Evolutionary conservation across 2,329 filamentous ascomycete species (phyloP).

Genomic region (Ustilaginoidea virens): DNA sequence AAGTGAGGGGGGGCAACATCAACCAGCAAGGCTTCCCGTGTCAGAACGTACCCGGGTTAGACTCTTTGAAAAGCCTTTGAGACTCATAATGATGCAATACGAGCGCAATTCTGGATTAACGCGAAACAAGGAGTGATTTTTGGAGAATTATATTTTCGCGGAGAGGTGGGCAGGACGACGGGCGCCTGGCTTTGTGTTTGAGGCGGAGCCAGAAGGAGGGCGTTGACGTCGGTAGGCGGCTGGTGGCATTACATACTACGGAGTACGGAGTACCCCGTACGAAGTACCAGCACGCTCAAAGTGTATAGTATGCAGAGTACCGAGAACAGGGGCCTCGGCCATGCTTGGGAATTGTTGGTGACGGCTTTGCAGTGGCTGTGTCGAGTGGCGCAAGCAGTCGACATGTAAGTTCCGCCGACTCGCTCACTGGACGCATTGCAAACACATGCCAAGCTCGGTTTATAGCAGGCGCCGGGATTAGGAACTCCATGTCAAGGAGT

Average conservation of each 20-base stretch:
- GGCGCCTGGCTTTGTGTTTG: conserved; percentile 1
- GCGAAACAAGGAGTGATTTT: not conserved
- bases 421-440: no score
- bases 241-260: no score
- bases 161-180: not conserved
- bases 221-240: conserved; percentile 3
- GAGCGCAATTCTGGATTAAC: not conserved
- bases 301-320: no score
- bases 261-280: no score
- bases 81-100: conserved; percentile 54
- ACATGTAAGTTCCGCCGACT: not conserved
- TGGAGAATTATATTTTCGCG: no score
- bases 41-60: conserved; percentile 54
- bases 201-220: conserved; percentile 2
- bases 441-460: no score
- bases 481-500: no score
- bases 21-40: not conserved
- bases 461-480: no score
- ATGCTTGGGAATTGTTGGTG: conserved; percentile 1
- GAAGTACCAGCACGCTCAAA: no score
- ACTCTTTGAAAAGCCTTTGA: conserved; percentile 90
- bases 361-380: conserved; percentile 8
- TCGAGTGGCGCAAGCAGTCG: conserved; percentile 5
- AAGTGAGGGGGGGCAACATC: conserved; percentile 17
- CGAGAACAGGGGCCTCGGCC: no score